Evolutionary conservation across 768 basidiomycete genomes (phyloP), one percentile per base, ranked within the genome.

Genomic region (Coprinellus micaceus): DNA sequence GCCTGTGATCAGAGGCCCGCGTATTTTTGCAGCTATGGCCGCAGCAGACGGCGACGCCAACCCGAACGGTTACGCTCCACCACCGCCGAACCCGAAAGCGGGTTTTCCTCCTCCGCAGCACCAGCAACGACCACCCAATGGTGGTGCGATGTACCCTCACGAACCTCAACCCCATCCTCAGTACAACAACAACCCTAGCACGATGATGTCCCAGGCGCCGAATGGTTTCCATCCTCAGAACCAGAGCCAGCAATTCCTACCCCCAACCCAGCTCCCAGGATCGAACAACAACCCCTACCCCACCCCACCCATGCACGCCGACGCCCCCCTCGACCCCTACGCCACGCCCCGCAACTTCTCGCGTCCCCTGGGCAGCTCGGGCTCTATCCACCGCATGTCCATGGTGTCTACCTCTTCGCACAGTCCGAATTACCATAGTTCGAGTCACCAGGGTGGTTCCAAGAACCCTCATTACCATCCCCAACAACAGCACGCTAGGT

Each of bases 11-110:
- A 74, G 72, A 54, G 80, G 79, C 21, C 85, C 86, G 1, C 73
- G 83, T 22, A 88, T 89, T 29, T 88, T 88, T 54, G 67, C 83
- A 5, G 82, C 84, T 3, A 82, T 80, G 77, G 71, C 74, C 25
- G 65, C 58, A 17, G 61, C 61, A 45, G 65, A 63, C 10, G 55
- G 51, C 43, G 57, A 54, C 33, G 40, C 24, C 21, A 58, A 63
- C 10, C 19, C 54, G 13, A 51, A 44, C 28, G 28, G 25, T 22
- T 39, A 54, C 10, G 44, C 29, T n/a, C n/a, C n/a, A n/a, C n/a
- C n/a, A n/a, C n/a, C n/a, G n/a, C n/a, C n/a, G n/a, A n/a, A n/a
- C n/a, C n/a, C n/a, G n/a, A n/a, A n/a, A n/a, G n/a, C n/a, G n/a
- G n/a, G n/a, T n/a, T n/a, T n/a, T n/a, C n/a, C n/a, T n/a, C n/a